A percentile compares a stretch with the other conserved stretches of the same genome.
phyloP scores from a whole-genome alignment of 2,329 filamentous ascomycete species.

The Macrophomina phaseolina region DNA sequence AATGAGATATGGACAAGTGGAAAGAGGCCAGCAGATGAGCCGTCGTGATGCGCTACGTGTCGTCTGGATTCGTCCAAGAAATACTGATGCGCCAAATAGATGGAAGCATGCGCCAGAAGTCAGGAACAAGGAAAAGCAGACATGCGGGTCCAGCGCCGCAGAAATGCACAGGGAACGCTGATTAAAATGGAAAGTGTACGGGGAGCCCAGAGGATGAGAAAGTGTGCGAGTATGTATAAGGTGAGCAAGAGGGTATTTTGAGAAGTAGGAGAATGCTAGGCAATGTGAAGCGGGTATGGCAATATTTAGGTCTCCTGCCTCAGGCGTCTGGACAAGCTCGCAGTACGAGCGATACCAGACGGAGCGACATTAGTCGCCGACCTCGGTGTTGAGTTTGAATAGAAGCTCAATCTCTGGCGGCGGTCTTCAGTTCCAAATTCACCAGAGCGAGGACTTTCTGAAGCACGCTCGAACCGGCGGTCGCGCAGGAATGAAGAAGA shows the following conservation, averaged over 20 bases:
- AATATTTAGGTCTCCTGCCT: slow-evolving; percentile 16
- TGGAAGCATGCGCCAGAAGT: slow-evolving; percentile 21
- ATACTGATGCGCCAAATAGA: slow-evolving; percentile 22
- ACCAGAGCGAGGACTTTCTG: slow-evolving; percentile 12
- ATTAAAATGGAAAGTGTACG: neutral
- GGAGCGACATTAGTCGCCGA: neutral
- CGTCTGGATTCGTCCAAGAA: slow-evolving; percentile 22
- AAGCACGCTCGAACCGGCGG: slow-evolving; percentile 22
- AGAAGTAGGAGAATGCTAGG: neutral
- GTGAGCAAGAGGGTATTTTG: slow-evolving; percentile 10
- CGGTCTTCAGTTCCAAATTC: slow-evolving; percentile 21
- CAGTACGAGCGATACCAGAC: slow-evolving; percentile 6
- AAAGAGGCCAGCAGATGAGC: slow-evolving; percentile 18
- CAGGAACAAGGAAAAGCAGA: slow-evolving; percentile 20
- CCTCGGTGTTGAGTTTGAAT: slow-evolving; percentile 21
- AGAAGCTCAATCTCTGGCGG: slow-evolving; percentile 19
- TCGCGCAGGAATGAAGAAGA: slow-evolving; percentile 20
- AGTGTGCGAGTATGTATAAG: neutral
- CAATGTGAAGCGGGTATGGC: neutral
- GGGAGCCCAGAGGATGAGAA: neutral
- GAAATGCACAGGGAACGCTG: slow-evolving; percentile 23
- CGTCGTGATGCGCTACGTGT: slow-evolving; percentile 25
- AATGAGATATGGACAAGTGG: slow-evolving; percentile 12
- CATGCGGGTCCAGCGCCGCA: slow-evolving; percentile 20
- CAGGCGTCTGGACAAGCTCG: slow-evolving; percentile 20